Evolutionary conservation across 495 filamentous ascomycete species (phyloP).

Genomic region (Aspergillus affinis): DNA sequence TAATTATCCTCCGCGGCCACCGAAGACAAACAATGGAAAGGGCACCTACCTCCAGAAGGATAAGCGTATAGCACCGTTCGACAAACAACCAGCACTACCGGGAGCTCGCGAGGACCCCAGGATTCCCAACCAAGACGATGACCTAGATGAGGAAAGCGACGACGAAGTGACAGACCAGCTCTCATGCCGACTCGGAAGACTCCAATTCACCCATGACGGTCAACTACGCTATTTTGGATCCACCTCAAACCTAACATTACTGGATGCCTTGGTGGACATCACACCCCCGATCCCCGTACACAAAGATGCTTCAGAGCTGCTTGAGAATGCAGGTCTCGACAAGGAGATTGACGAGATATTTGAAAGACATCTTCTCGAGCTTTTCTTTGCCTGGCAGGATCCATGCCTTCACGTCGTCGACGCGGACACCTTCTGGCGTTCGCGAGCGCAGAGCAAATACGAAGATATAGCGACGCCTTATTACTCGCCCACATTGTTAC

Average conservation of each 20-base stretch:
- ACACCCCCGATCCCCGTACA: conserved; percentile 11
- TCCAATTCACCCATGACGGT: conserved; percentile 20
- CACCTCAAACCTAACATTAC: conserved; percentile 26
- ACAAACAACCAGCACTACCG: conserved; percentile 2
- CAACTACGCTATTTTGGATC: conserved; percentile 27
- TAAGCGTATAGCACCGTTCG: conserved; percentile 16
- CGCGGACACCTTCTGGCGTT: conserved; percentile 15
- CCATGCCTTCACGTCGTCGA: conserved; percentile 34
- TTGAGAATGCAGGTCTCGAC: conserved; percentile 18
- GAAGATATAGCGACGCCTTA: conserved; percentile 25
- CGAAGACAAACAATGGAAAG: not conserved
- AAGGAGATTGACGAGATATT: conserved; percentile 17
- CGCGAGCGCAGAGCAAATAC: conserved; percentile 13
- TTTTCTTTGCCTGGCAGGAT: conserved; percentile 42
- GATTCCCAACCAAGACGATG: not conserved
- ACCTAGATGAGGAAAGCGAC: conserved; percentile 1
- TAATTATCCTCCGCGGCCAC: too few species aligned
- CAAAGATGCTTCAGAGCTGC: conserved; percentile 8
- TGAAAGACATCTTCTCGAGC: conserved; percentile 33
- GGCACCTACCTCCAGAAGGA: conserved; percentile 1
- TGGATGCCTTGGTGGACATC: conserved; percentile 9
- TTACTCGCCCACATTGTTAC: conserved; percentile 34
- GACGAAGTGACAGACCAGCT: conserved; percentile 10
- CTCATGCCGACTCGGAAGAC: conserved; percentile 9
- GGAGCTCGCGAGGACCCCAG: not conserved